Percentiles rank a stretch among this genome's conserved stretches.
Conservation (phyloP, 495 filamentous ascomycete species). For the Letharia lupina region DNA sequence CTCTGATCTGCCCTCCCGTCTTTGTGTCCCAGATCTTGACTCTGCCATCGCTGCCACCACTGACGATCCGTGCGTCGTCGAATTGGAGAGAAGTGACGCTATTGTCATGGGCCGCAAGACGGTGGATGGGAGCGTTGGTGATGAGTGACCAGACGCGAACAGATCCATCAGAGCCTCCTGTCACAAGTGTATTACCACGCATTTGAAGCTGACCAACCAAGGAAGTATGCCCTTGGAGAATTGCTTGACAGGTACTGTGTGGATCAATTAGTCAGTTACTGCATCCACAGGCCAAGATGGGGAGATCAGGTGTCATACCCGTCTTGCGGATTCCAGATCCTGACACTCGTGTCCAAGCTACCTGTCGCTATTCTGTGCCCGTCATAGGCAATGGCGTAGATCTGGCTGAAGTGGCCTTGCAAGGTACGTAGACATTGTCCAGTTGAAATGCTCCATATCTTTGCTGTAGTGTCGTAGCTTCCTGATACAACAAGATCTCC, state of each 20-base stretch:
- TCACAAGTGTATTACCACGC: slow-evolving; percentile 87
- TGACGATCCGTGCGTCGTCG: slow-evolving; percentile 87
- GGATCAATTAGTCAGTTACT: slow-evolving; percentile 1
- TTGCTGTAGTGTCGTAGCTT: slow-evolving; percentile 93
- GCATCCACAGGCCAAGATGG: not conserved
- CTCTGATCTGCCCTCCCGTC: slow-evolving; percentile 80
- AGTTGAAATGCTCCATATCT: slow-evolving; percentile 94
- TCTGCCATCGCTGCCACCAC: slow-evolving; percentile 87
- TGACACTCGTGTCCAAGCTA: slow-evolving; percentile 90
- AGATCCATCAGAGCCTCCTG: slow-evolving; percentile 89
- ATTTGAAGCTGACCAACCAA: slow-evolving; percentile 97
- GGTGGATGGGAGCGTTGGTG: slow-evolving; percentile 81
- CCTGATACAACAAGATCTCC: slow-evolving; percentile 93
- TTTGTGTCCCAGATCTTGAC: slow-evolving; percentile 97
- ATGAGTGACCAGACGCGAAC: slow-evolving; percentile 92
- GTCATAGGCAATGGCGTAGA: slow-evolving; percentile 97
- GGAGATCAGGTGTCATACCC: slow-evolving; percentile 48
- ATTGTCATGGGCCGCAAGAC: slow-evolving; percentile 95
- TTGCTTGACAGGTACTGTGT: slow-evolving; percentile 67
- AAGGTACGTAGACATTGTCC: slow-evolving; percentile 84
- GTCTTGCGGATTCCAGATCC: slow-evolving; percentile 90
- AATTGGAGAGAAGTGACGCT: slow-evolving; percentile 96
- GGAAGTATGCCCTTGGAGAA: slow-evolving; percentile 93
- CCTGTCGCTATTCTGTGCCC: slow-evolving; percentile 90
- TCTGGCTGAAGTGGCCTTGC: slow-evolving; percentile 95